Conservation (phyloP, 495 filamentous ascomycete genomes). For the Aspergillus wentii region DNA sequence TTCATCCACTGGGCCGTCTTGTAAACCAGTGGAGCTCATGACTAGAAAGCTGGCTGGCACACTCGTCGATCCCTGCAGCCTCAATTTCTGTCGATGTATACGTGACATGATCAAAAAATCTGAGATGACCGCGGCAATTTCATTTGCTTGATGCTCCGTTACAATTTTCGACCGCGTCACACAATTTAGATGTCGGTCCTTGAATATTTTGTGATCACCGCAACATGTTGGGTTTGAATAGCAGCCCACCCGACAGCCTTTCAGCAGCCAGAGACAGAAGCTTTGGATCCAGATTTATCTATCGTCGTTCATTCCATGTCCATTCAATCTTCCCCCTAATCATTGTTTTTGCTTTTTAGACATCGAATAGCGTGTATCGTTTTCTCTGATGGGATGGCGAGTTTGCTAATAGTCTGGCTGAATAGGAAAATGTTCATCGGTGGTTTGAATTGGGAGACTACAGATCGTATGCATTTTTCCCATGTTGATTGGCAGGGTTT, state of each 20-base stretch:
- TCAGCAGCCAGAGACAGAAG: constrained; percentile 1
- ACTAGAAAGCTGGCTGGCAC: constrained; percentile 13
- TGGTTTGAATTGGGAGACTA: constrained; percentile 98
- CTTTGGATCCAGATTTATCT: too few relatives aligned
- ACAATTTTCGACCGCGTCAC: not conserved
- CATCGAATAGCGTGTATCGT: not conserved
- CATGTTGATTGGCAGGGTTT: not conserved
- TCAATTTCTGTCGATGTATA: constrained; percentile 10
- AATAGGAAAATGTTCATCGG: constrained; percentile 99
- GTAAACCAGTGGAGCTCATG: constrained; percentile 33
- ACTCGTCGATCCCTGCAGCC: not conserved
- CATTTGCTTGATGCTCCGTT: not conserved
- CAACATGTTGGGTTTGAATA: not conserved
- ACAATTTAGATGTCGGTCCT: not conserved
- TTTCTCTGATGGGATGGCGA: not conserved
- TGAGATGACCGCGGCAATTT: too few relatives aligned
- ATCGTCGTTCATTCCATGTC: too few relatives aligned
- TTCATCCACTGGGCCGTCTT: constrained; percentile 23
- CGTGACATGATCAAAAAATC: constrained; percentile 8
- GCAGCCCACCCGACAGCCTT: not conserved
- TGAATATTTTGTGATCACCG: too few relatives aligned
- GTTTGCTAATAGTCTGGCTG: constrained; percentile 16
- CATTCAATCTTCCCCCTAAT: too few relatives aligned
- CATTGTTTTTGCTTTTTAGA: too few relatives aligned
- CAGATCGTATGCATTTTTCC: constrained; percentile 69